A percentile compares a stretch with the other conserved stretches of the same genome.
These are phyloP conservation scores for Phytopythium kandeliae DNA, from an alignment of 352 stramenopile species.

Conservation along the genomic window DNA sequence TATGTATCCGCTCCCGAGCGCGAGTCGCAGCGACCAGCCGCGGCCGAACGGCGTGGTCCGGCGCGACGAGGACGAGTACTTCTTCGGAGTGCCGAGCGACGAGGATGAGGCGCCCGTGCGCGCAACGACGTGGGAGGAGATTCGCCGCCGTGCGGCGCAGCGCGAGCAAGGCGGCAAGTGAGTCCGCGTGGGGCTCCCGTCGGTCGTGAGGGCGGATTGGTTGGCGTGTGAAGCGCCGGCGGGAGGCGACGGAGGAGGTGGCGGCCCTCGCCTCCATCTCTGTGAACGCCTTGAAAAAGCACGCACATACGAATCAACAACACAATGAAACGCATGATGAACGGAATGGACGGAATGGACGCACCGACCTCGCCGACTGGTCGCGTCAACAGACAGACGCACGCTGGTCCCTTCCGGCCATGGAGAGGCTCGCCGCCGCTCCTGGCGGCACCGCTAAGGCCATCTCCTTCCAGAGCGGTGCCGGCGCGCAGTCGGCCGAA, in stretches of 20 bases:
- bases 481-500: constrained; percentile 44
- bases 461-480: constrained; percentile 36
- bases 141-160: constrained; percentile 46
- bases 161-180: constrained; percentile 32
- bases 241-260: not conserved
- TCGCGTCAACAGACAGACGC: not conserved
- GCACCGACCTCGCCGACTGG: not conserved
- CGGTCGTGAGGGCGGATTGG: not conserved
- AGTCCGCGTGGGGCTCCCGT: constrained; percentile 2
- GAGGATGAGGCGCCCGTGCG: constrained; percentile 18
- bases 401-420: too few species aligned
- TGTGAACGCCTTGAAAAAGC: not conserved
- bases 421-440: not conserved
- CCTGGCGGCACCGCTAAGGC: constrained; percentile 11
- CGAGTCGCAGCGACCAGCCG: constrained; percentile 8
- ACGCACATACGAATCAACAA: not conserved
- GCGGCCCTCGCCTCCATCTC: not conserved
- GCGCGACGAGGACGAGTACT: constrained; percentile 49
- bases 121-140: constrained; percentile 72
- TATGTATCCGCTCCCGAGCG: constrained; percentile 7
- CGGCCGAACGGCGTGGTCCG: constrained; percentile 10
- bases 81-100: constrained; percentile 25
- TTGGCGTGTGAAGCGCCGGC: not conserved
- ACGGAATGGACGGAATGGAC: not conserved
- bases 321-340: too few species aligned